Evolutionary conservation across 495 filamentous ascomycete genomes (phyloP).

Genomic region (Melanomma pulvis-pyrius): DNA sequence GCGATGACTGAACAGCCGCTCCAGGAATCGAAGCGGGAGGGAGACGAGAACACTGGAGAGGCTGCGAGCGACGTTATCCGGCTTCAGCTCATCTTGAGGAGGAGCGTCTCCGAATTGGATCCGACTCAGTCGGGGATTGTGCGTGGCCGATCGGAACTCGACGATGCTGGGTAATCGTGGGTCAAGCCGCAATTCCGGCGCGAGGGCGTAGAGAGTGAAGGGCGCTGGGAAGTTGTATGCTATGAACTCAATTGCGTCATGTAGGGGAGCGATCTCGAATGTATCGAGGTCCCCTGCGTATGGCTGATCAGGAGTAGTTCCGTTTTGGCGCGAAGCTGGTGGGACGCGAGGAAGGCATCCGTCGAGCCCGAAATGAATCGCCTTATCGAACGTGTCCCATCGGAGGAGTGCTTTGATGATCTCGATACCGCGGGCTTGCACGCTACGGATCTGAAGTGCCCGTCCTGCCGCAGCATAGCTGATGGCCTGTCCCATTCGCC

Average conservation of each 20-base stretch:
- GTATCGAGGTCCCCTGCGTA: slow-evolving; percentile 27
- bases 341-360: slow-evolving; percentile 25
- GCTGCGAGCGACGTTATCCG: slow-evolving; percentile 45
- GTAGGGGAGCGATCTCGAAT: slow-evolving; percentile 34
- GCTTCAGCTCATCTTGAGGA: slow-evolving; percentile 45
- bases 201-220: slow-evolving; percentile 42
- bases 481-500: slow-evolving; percentile 40
- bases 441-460: slow-evolving; percentile 32
- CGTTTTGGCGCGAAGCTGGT: neutral
- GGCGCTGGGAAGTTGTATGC: slow-evolving; percentile 39
- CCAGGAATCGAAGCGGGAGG: slow-evolving; percentile 62
- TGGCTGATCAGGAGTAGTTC: neutral
- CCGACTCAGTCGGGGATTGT: slow-evolving; percentile 57
- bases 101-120: slow-evolving; percentile 70
- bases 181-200: slow-evolving; percentile 36
- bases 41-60: slow-evolving; percentile 67
- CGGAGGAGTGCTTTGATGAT: slow-evolving; percentile 38
- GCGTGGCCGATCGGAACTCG: slow-evolving; percentile 39
- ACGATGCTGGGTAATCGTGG: slow-evolving; percentile 42
- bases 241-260: slow-evolving; percentile 41
- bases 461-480: slow-evolving; percentile 39
- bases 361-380: slow-evolving; percentile 39
- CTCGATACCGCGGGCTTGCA: slow-evolving; percentile 36
- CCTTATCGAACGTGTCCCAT: slow-evolving; percentile 44
- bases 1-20: slow-evolving; percentile 57